Conservation (phyloP, 495 filamentous ascomycete genomes). For the Penicillium macrosclerotiorum region DNA sequence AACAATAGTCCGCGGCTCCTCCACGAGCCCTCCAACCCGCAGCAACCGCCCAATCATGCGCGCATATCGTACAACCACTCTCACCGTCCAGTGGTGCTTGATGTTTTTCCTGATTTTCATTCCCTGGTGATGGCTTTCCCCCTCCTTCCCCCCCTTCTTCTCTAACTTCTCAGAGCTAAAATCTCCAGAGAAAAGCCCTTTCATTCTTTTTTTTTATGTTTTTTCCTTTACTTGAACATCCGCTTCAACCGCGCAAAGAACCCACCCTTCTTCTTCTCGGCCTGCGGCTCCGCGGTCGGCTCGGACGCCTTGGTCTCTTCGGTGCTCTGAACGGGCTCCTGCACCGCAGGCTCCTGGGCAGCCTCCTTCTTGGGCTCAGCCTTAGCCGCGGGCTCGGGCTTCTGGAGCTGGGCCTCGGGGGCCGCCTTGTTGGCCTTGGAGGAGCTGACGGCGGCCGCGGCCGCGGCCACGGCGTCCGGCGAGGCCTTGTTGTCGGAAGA, state of each 20-base stretch:
- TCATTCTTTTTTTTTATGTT: neutral
- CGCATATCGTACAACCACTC: constrained; percentile 26
- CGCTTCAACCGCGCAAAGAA: constrained; percentile 31
- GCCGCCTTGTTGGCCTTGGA: constrained; percentile 23
- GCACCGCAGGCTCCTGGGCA: constrained; percentile 23
- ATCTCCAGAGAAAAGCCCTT: neutral
- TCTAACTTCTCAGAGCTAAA: neutral
- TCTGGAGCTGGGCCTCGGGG: constrained; percentile 8
- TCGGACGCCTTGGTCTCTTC: constrained; percentile 18
- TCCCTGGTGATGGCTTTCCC: constrained; percentile 7
- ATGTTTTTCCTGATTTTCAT: neutral
- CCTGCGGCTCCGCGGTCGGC: constrained; percentile 9
- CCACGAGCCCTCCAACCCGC: constrained; percentile 1
- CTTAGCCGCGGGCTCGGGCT: constrained; percentile 13
- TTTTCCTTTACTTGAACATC: constrained; percentile 25
- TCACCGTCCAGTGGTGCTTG: too few relatives aligned
- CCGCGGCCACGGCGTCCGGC: constrained; percentile 26
- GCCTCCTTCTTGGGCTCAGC: constrained; percentile 25
- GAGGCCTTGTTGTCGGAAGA: constrained; percentile 8
- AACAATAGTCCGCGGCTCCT: neutral
- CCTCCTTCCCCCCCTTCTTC: neutral
- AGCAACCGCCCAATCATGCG: constrained; percentile 2
- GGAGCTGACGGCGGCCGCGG: constrained; percentile 24
- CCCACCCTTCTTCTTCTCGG: constrained; percentile 30
- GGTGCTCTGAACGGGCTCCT: too few relatives aligned